phyloP scores from a whole-genome alignment of 2,329 filamentous ascomycete genomes.

The Reticulascus tulasneorum region DNA sequence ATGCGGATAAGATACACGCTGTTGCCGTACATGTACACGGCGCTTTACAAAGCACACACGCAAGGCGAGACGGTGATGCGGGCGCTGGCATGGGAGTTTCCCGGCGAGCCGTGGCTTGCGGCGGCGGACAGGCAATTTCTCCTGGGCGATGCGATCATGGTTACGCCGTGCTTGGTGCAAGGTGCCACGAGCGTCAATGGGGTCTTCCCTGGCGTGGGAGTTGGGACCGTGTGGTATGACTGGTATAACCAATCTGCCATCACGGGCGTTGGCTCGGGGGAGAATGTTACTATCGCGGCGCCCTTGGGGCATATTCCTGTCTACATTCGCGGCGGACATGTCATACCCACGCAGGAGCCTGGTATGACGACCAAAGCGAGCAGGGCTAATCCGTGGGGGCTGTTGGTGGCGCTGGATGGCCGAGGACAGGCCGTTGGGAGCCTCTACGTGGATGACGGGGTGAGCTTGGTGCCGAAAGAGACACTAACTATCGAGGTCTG shows the following conservation, averaged over 20 bases:
- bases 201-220: constrained; percentile 59
- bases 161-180: constrained; percentile 64
- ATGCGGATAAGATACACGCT: constrained; percentile 69
- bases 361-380: constrained; percentile 62
- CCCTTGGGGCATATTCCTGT: constrained; percentile 58
- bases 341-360: constrained; percentile 66
- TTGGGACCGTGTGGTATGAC: constrained; percentile 64
- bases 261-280: constrained; percentile 31
- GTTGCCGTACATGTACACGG: constrained; percentile 73
- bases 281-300: constrained; percentile 14
- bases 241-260: constrained; percentile 68
- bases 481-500: constrained; percentile 50
- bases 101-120: constrained; percentile 64
- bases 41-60: constrained; percentile 63
- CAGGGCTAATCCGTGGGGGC: constrained; percentile 61
- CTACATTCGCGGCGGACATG: constrained; percentile 62
- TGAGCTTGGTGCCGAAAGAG: constrained; percentile 46
- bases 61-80: constrained; percentile 68
- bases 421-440: constrained; percentile 54
- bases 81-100: constrained; percentile 71
- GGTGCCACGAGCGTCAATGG: constrained; percentile 59
- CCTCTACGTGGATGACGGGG: constrained; percentile 73
- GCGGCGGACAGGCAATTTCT: constrained; percentile 69
- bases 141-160: constrained; percentile 60
- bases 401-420: constrained; percentile 58